Conservation (phyloP, 768 basidiomycete genomes). For the Russula griseocarnosa region DNA sequence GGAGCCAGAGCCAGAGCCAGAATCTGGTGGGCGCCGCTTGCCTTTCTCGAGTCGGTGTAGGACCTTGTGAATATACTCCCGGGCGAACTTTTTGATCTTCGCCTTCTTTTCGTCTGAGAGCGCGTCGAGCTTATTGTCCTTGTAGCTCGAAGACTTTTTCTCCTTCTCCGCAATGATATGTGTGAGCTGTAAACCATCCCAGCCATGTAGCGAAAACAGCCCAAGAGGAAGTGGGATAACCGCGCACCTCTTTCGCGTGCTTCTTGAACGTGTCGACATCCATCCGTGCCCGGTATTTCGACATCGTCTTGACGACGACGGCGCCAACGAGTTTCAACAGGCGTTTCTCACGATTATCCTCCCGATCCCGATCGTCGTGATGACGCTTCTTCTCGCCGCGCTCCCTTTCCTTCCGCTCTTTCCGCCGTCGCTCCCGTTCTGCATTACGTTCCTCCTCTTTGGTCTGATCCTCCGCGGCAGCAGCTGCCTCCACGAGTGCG, state of each 20-base stretch:
- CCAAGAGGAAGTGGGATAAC: too few relatives aligned
- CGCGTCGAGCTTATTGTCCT: constrained; percentile 63
- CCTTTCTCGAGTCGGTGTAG: constrained; percentile 60
- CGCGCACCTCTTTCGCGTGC: constrained; percentile 85
- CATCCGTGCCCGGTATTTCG: constrained; percentile 75
- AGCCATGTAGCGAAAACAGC: neutral
- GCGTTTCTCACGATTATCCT: constrained; percentile 74
- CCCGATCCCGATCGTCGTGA: constrained; percentile 42
- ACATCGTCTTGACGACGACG: constrained; percentile 91
- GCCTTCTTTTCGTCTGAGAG: constrained; percentile 80
- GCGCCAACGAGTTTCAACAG: constrained; percentile 79
- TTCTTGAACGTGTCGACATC: constrained; percentile 85
- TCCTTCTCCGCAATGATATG: constrained; percentile 89
- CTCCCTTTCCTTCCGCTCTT: constrained; percentile 26
- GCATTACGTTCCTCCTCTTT: constrained; percentile 28
- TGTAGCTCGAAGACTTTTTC: constrained; percentile 82
- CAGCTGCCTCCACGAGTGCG: constrained; percentile 27
- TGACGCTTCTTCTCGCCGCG: constrained; percentile 42
- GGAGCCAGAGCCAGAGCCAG: constrained; percentile 8
- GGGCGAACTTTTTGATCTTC: constrained; percentile 92
- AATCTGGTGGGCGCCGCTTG: constrained; percentile 30
- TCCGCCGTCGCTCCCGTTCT: constrained; percentile 31
- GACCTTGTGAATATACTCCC: constrained; percentile 85
- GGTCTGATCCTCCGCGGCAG: constrained; percentile 28
- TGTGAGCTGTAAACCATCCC: constrained; percentile 57